Evolutionary conservation across 805 yeast species (phyloP).

Genomic region (Nakazawaea peltata): DNA sequence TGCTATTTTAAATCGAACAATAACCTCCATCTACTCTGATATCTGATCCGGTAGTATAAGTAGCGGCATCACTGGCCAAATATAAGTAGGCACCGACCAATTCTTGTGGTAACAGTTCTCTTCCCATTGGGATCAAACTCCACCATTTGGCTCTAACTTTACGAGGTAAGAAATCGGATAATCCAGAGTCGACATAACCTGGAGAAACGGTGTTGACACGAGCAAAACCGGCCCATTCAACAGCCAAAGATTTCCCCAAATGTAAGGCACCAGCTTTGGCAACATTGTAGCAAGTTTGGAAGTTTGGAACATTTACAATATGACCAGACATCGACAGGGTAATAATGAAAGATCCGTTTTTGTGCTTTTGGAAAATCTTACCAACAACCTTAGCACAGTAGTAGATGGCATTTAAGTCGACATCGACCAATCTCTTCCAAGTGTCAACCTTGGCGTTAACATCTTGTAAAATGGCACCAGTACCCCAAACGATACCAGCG

Average conservation of each 20-base stretch:
- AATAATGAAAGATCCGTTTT: slow-evolving; percentile 40
- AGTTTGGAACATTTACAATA: slow-evolving; percentile 44
- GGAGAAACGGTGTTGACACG: slow-evolving; percentile 46
- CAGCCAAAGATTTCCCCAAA: slow-evolving; percentile 36
- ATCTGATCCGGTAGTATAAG: slow-evolving; percentile 42
- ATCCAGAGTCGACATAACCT: slow-evolving; percentile 43
- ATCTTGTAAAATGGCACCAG: slow-evolving; percentile 17
- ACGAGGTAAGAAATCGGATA: slow-evolving; percentile 21
- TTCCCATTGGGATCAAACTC: slow-evolving; percentile 32
- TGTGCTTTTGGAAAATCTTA: slow-evolving; percentile 34
- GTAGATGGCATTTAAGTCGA: slow-evolving; percentile 41
- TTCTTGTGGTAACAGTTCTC: slow-evolving; percentile 41
- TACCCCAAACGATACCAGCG: slow-evolving; percentile 27
- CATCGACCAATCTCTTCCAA: slow-evolving; percentile 42
- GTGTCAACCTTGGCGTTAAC: slow-evolving; percentile 25
- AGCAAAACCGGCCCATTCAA: slow-evolving; percentile 43
- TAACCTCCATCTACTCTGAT: slow-evolving; percentile 44
- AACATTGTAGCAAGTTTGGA: slow-evolving; percentile 41
- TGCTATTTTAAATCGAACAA: slow-evolving; percentile 27
- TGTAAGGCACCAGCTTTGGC: slow-evolving; percentile 43
- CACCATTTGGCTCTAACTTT: slow-evolving; percentile 22
- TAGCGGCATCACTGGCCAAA: slow-evolving; percentile 44
- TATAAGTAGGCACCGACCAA: slow-evolving; percentile 45
- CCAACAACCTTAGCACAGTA: slow-evolving; percentile 45
- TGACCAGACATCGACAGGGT: slow-evolving; percentile 52